A percentile compares a stretch with the other conserved stretches of the same genome.
These are phyloP conservation scores for Evansstolkia leycettana DNA, from an alignment of 495 filamentous ascomycete species.

Conservation along the genomic window DNA sequence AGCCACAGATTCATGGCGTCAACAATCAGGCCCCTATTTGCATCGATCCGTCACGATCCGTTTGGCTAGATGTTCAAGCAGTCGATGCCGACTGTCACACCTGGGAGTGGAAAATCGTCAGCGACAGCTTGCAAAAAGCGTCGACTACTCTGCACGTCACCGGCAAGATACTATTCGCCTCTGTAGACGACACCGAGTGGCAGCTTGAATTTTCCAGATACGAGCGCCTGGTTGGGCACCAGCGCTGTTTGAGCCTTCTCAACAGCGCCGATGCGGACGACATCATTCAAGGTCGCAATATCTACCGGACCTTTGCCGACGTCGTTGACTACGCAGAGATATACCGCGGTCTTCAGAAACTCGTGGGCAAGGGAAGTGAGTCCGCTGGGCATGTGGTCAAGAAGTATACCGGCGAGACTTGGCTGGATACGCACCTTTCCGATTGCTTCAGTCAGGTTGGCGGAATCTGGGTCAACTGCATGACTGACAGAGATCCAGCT, in stretches of 20 bases:
- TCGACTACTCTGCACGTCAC: slow-evolving; percentile 12
- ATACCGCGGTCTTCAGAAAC: slow-evolving; percentile 32
- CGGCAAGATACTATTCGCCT: slow-evolving; percentile 17
- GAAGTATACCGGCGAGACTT: slow-evolving; percentile 21
- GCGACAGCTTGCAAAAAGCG: not conserved
- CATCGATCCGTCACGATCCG: slow-evolving; percentile 19
- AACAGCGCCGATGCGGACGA: slow-evolving; percentile 28
- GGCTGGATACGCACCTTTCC: slow-evolving; percentile 23
- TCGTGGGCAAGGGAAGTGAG: slow-evolving; percentile 30
- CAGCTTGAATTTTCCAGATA: slow-evolving; percentile 29
- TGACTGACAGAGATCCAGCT: slow-evolving; percentile 24
- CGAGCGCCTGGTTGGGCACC: slow-evolving; percentile 26
- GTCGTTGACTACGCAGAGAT: slow-evolving; percentile 35
- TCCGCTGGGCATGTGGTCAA: slow-evolving; percentile 33
- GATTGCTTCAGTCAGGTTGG: slow-evolving; percentile 39
- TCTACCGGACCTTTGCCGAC: slow-evolving; percentile 34
- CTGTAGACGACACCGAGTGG: slow-evolving; percentile 11
- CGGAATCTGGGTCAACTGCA: slow-evolving; percentile 40
- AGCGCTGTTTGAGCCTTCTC: slow-evolving; percentile 26
- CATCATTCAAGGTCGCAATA: slow-evolving; percentile 34
- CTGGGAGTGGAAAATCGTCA: slow-evolving; percentile 17
- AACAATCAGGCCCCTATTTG: slow-evolving; percentile 30
- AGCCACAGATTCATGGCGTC: slow-evolving; percentile 24
- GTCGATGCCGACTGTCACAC: slow-evolving; percentile 5
- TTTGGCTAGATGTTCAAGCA: slow-evolving; percentile 25